Conservation (phyloP, 176 grass and related monocot genomes). For the Saccharum officinarum region DNA sequence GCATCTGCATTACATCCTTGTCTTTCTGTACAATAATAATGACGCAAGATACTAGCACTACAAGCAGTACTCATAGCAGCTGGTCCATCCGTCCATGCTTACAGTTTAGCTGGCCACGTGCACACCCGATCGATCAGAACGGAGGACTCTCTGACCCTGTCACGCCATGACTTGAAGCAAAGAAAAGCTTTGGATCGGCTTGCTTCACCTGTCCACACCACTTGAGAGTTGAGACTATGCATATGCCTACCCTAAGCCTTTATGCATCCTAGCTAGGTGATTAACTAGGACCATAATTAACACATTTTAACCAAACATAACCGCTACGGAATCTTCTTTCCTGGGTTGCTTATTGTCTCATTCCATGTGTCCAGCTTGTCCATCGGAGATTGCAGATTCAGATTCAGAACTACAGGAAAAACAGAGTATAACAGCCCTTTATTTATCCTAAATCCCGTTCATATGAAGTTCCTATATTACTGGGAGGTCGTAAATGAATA, state of each 20-base stretch:
- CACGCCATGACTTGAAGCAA: neutral
- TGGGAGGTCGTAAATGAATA: no score
- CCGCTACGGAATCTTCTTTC: no score
- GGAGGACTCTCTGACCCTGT: neutral
- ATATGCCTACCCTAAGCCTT: neutral
- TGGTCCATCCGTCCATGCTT: neutral
- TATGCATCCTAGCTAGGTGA: no score
- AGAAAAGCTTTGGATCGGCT: slow-evolving; percentile 10
- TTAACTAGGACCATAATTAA: neutral
- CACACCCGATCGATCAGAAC: neutral
- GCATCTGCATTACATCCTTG: no score
- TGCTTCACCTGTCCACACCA: neutral
- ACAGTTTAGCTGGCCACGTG: slow-evolving; percentile 23
- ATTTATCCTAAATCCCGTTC: no score
- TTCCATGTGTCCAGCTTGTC: slow-evolving; percentile 17
- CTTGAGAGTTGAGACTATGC: neutral
- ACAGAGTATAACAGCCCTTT: no score
- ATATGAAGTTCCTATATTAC: no score
- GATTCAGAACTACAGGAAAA: slow-evolving; percentile 13
- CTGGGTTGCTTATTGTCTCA: neutral
- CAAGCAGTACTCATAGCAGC: no score
- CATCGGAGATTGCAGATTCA: slow-evolving; percentile 17
- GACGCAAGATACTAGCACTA: no score
- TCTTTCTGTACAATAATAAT: no score
- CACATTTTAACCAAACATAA: neutral